Percentiles rank a stretch among this genome's conserved stretches.
Evolutionary conservation across 164 flowering plant genomes (phyloP).

Genomic region (Akebia trifoliata): DNA sequence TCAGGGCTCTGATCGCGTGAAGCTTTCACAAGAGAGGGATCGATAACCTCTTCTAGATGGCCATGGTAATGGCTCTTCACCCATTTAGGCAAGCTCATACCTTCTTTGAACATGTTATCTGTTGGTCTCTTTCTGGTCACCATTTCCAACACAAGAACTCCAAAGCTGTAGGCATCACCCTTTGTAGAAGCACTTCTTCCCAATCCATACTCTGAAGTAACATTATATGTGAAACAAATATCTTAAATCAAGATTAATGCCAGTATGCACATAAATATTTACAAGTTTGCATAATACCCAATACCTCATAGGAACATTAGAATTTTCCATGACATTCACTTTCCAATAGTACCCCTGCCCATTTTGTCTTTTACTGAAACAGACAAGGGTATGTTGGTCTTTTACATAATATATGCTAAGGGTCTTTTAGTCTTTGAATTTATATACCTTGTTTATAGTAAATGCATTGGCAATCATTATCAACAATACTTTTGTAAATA

Average conservation of each 20-base stretch:
- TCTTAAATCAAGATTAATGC: background rate
- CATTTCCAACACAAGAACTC: slow-evolving; percentile 26
- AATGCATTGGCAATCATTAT: too few species aligned
- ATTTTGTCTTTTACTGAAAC: too few species aligned
- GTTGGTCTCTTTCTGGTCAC: slow-evolving; percentile 29
- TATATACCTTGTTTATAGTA: too few species aligned
- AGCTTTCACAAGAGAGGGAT: slow-evolving; percentile 15
- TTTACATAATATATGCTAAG: too few species aligned
- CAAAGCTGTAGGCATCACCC: slow-evolving; percentile 34
- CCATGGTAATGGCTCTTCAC: slow-evolving; percentile 24
- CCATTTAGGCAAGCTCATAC: slow-evolving; percentile 24
- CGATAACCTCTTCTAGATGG: slow-evolving; percentile 18
- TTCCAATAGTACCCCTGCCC: too few species aligned
- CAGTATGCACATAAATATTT: background rate
- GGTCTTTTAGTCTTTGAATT: too few species aligned
- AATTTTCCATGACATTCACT: too few species aligned
- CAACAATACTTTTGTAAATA: too few species aligned
- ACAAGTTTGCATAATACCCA: too few species aligned
- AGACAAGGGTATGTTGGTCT: too few species aligned
- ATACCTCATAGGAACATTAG: too few species aligned
- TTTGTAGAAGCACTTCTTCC: slow-evolving; percentile 27
- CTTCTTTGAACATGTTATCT: slow-evolving; percentile 22
- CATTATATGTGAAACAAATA: background rate
- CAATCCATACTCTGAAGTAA: slow-evolving; percentile 26
- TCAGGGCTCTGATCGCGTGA: slow-evolving; percentile 15